Base-by-base conservation (phyloP, 805 yeast species). In the Wickerhamomyces tratensis region DNA sequence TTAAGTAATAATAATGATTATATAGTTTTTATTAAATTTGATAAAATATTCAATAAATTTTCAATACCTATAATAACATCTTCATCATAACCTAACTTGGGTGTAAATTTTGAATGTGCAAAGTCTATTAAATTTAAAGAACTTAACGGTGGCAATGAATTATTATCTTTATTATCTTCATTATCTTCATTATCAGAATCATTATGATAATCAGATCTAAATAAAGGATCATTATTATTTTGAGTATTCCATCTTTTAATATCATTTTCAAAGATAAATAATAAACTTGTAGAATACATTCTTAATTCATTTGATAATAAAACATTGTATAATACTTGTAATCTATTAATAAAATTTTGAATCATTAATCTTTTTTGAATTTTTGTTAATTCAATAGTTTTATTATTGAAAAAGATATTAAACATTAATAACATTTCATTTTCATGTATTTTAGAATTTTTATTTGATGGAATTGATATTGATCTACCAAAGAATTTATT, bases 101-200 rank as follows among this genome's bases (percentile, higher is more conserved):
- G 78, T 0, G 72, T 69, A 45, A 74, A 63, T 46, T 65, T 73
- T 0, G 96, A 76, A 58, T 93, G 98, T 1, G 97, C 97, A 67
- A 93, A 88, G 61, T 93, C 98, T 7, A 93, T 87, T 39, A 89
- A 53, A 35, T 77, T 71, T 41, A 87, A 63, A 6, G 75, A 63
- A 46, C 89, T 81, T 39, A 86, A 57, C 0, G 72, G 66, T 1
- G 59, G 43, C n/a, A 26, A 31, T 40, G 7, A 10, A 27, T 38
- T 49, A 26, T 49, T 49, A 38, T 53, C 56, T 1, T 38, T 49
- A 26, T 49, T 49, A 38, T 53, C 56, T 1, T 49, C 61, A 5
- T 52, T 58, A 2, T 52, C 59, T 4, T 51, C 55, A 3, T 56
- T 57, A 15, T 58, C 65, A 14, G 52, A 56, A 6, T 60, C 66